These are phyloP conservation scores for Mortierella sp. DNA, from an alignment of 371 early-diverging fungal genomes.

Conservation along the genomic window DNA sequence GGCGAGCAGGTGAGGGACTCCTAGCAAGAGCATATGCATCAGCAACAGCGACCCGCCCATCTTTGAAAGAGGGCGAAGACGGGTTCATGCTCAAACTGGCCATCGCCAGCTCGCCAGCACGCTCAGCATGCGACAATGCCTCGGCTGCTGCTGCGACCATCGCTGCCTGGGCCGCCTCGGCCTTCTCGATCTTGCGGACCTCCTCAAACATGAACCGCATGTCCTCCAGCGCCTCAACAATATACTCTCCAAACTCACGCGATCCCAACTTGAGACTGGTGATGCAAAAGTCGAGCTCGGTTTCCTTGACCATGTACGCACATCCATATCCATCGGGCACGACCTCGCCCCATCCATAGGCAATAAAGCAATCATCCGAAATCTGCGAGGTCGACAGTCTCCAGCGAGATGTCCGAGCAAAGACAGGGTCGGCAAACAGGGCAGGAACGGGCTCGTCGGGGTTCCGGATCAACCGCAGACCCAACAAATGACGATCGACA, in stretches of 20 bases:
- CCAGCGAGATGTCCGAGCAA: slow-evolving; percentile 87
- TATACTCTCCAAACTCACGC: slow-evolving; percentile 63
- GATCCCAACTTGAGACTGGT: slow-evolving; percentile 67
- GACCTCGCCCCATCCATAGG: slow-evolving; percentile 97
- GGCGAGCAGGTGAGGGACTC: slow-evolving; percentile 33
- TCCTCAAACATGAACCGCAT: slow-evolving; percentile 62
- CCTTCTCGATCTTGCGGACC: slow-evolving; percentile 49
- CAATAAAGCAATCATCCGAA: slow-evolving; percentile 87
- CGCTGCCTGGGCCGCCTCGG: slow-evolving; percentile 40
- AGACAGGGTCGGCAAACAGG: slow-evolving; percentile 88
- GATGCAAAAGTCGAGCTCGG: slow-evolving; percentile 84
- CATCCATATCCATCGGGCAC: slow-evolving; percentile 93
- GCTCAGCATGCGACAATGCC: slow-evolving; percentile 26
- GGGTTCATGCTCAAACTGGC: slow-evolving; percentile 18
- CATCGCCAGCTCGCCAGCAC: slow-evolving; percentile 15
- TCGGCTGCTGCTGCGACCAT: slow-evolving; percentile 33
- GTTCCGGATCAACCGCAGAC: slow-evolving; percentile 63
- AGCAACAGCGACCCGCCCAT: background rate
- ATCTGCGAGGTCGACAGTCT: slow-evolving; percentile 93
- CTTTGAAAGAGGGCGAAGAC: slow-evolving; percentile 2
- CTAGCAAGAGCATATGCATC: slow-evolving; percentile 16
- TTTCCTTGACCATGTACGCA: slow-evolving; percentile 93
- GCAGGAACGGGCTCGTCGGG: slow-evolving; percentile 80
- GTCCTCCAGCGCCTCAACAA: slow-evolving; percentile 76
- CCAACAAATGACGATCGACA: slow-evolving; percentile 93